phyloP scores from a whole-genome alignment of 2,329 filamentous ascomycete genomes.

The Pezicula radicicola region DNA sequence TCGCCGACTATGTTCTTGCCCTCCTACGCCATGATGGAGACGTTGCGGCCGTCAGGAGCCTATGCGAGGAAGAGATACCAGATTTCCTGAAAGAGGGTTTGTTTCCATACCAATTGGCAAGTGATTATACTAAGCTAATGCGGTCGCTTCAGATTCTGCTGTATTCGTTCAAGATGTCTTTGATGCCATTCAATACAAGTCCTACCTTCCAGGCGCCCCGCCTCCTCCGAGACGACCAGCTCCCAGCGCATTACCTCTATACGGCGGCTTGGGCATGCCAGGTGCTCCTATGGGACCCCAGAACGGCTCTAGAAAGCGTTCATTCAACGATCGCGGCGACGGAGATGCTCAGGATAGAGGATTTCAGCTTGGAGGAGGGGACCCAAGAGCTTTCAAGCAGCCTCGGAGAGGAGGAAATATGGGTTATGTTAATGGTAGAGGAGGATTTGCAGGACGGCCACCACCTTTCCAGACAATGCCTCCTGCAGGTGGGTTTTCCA shows the following conservation, averaged over 20 bases:
- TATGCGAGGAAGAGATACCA: slow-evolving; percentile 69
- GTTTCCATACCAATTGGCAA: slow-evolving; percentile 3
- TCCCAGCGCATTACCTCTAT: slow-evolving; percentile 18
- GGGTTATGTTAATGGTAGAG: slow-evolving; percentile 30
- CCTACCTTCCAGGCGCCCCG: slow-evolving; percentile 54
- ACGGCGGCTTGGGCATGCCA: slow-evolving; percentile 18
- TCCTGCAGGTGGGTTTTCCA: slow-evolving; percentile 12
- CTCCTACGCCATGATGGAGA: slow-evolving; percentile 69
- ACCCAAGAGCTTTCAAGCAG: slow-evolving; percentile 53
- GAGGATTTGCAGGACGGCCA: slow-evolving; percentile 18
- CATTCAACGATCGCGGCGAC: slow-evolving; percentile 51
- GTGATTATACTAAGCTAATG: neutral
- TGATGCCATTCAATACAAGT: slow-evolving; percentile 57
- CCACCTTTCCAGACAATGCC: slow-evolving; percentile 11
- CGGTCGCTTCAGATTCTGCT: slow-evolving; percentile 42
- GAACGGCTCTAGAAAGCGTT: slow-evolving; percentile 46
- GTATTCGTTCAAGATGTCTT: slow-evolving; percentile 72
- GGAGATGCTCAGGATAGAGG: slow-evolving; percentile 31
- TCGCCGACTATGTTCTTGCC: slow-evolving; percentile 82
- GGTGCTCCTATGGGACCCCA: slow-evolving; percentile 17
- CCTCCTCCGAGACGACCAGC: slow-evolving; percentile 31
- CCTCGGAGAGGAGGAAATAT: slow-evolving; percentile 48
- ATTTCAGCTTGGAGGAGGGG: slow-evolving; percentile 26
- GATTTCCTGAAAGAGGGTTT: slow-evolving; percentile 72
- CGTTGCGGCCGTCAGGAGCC: slow-evolving; percentile 58